Percentiles rank a stretch among this genome's conserved stretches.
Evolutionary conservation across 208 protist genomes (phyloP).

Genomic region (Leishmania martiniquensis): DNA sequence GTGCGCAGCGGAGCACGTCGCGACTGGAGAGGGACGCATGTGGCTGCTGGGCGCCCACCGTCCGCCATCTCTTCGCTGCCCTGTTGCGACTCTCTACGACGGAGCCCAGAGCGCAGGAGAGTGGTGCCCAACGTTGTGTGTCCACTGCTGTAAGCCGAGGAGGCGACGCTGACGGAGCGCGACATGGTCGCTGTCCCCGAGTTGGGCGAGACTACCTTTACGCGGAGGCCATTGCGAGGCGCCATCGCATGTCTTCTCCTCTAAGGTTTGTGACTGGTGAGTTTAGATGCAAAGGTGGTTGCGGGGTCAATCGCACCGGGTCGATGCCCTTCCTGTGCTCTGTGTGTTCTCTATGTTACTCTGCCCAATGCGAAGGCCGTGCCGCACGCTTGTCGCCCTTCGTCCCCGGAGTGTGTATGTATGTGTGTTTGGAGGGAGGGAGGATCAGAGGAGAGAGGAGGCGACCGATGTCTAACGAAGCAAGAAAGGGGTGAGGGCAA

Average conservation of each 20-base stretch:
- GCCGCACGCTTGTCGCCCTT: background rate
- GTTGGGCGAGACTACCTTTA: constrained; percentile 60
- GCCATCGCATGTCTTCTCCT: constrained; percentile 27
- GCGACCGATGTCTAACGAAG: background rate
- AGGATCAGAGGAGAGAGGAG: background rate
- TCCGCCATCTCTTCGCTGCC: background rate
- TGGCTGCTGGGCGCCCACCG: background rate
- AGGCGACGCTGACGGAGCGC: constrained; percentile 40
- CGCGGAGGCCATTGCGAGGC: constrained; percentile 33
- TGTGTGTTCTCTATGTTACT: background rate
- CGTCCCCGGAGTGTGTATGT: background rate
- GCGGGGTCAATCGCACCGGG: background rate
- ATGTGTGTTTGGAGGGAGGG: background rate
- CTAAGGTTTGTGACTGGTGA: background rate
- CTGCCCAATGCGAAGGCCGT: background rate
- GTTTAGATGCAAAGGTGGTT: background rate
- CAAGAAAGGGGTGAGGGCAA: background rate
- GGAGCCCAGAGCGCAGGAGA: constrained; percentile 1
- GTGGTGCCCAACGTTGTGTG: background rate
- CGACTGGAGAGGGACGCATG: background rate
- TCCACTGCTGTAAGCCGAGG: constrained; percentile 23
- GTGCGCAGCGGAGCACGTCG: constrained; percentile 8
- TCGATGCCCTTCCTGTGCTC: background rate
- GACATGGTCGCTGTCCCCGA: constrained; percentile 40
- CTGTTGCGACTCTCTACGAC: background rate